These are phyloP conservation scores for Chenopodium formosanum DNA, from an alignment of 148 eudicot genomes.

Conservation along the genomic window DNA sequence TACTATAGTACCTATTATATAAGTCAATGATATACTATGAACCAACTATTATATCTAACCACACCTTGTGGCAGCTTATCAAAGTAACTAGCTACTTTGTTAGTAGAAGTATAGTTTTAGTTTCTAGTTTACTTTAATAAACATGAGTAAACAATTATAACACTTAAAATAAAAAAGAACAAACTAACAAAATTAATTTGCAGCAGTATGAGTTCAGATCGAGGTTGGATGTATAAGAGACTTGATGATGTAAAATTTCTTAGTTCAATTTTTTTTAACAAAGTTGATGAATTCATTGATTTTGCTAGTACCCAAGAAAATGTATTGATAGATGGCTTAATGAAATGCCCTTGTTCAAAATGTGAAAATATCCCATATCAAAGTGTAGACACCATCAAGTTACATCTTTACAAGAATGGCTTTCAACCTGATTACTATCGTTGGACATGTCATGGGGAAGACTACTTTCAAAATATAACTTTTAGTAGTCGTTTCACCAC, in stretches of 20 bases:
- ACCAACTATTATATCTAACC: too few species aligned
- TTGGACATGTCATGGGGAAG: slow-evolving; percentile 2
- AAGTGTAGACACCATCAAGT: background rate
- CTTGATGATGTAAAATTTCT: background rate
- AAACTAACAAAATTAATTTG: too few species aligned
- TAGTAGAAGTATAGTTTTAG: too few species aligned
- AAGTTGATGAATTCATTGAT: background rate
- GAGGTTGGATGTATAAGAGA: background rate
- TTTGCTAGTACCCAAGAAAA: background rate
- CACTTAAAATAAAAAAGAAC: too few species aligned
- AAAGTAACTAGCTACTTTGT: too few species aligned
- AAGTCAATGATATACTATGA: too few species aligned
- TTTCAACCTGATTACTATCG: background rate
- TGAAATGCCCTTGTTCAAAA: background rate
- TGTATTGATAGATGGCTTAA: background rate
- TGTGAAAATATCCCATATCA: background rate
- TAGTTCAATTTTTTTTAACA: background rate
- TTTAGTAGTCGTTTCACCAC: too few species aligned
- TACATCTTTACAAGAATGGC: background rate
- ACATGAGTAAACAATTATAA: too few species aligned
- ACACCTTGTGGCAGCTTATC: too few species aligned
- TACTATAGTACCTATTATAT: too few species aligned
- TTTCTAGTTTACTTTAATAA: too few species aligned
- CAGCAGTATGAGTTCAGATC: background rate
- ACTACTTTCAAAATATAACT: background rate